Percentiles rank a stretch among this genome's conserved stretches.
Conservation (phyloP, 179 eudicot genomes). For the Heliamphora pulchella region DNA sequence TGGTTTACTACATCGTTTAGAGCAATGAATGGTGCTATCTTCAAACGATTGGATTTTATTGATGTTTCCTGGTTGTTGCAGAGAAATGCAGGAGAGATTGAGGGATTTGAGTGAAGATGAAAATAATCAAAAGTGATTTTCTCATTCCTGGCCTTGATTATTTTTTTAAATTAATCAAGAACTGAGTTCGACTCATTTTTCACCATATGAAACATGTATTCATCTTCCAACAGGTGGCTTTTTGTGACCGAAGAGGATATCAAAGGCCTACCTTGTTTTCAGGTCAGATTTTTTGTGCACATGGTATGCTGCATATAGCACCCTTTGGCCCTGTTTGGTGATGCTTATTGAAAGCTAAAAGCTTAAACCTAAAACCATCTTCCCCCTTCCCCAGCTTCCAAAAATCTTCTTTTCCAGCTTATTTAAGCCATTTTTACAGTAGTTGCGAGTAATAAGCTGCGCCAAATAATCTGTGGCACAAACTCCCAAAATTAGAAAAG, state of each 20-base stretch:
- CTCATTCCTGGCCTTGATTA: neutral
- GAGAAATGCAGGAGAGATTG: conserved; percentile 87
- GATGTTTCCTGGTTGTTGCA: conserved; percentile 37
- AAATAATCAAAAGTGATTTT: conserved; percentile 61
- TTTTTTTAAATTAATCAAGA: neutral
- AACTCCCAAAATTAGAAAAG: neutral
- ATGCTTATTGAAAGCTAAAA: neutral
- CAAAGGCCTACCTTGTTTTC: conserved; percentile 79
- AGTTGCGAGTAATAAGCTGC: neutral
- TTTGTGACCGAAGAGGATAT: conserved; percentile 96
- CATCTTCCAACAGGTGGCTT: conserved; percentile 53
- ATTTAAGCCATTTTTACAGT: conserved; percentile 5
- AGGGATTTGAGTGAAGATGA: conserved; percentile 84
- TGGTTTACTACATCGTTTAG: conserved; percentile 17
- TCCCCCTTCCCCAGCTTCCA: neutral
- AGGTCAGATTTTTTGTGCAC: conserved; percentile 33
- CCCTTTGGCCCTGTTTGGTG: neutral
- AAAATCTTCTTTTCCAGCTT: neutral
- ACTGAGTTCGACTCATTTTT: neutral
- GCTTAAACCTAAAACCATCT: neutral
- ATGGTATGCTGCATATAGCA: neutral
- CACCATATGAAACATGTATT: conserved; percentile 1
- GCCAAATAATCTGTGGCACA: neutral
- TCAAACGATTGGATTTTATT: conserved; percentile 17
- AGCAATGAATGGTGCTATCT: conserved; percentile 14